These are phyloP conservation scores for Citrullus mucosospermus DNA, from an alignment of 306 rosid genomes.

Conservation along the genomic window DNA sequence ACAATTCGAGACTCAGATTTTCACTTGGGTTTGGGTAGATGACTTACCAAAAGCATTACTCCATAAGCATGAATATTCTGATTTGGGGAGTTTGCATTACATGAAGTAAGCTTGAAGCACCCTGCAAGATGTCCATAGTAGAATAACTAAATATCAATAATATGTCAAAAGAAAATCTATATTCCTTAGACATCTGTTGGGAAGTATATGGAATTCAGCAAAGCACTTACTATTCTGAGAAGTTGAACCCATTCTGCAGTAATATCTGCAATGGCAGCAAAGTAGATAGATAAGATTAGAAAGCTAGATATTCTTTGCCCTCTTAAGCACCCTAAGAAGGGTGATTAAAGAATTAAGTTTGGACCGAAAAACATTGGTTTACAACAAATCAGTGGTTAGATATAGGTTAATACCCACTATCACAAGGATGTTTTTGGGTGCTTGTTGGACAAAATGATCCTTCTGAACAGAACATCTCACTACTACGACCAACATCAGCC, in stretches of 20 bases:
- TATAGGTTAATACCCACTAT: constrained; percentile 56
- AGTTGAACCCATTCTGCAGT: constrained; percentile 88
- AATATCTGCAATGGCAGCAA: constrained; percentile 46
- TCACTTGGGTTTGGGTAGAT: constrained; percentile 1
- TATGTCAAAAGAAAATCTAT: neutral
- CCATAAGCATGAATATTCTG: constrained; percentile 84
- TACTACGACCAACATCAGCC: constrained; percentile 70
- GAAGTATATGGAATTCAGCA: neutral
- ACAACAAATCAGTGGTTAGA: neutral
- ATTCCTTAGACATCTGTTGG: neutral
- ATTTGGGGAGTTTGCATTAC: constrained; percentile 56
- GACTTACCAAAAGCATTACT: constrained; percentile 77
- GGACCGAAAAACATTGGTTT: constrained; percentile 5
- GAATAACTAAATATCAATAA: neutral
- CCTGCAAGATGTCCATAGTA: constrained; percentile 23
- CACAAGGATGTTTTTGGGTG: constrained; percentile 39
- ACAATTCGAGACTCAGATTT: constrained; percentile 4
- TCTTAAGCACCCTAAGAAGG: neutral
- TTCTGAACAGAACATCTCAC: constrained; percentile 72
- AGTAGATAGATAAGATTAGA: constrained; percentile 10
- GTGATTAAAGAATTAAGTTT: neutral
- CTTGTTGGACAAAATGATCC: constrained; percentile 93
- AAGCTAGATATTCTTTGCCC: neutral
- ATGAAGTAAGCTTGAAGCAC: constrained; percentile 83
- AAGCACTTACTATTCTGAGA: constrained; percentile 56